Base-by-base conservation (phyloP, 257 asterid species). In the Buddleja alternifolia region DNA sequence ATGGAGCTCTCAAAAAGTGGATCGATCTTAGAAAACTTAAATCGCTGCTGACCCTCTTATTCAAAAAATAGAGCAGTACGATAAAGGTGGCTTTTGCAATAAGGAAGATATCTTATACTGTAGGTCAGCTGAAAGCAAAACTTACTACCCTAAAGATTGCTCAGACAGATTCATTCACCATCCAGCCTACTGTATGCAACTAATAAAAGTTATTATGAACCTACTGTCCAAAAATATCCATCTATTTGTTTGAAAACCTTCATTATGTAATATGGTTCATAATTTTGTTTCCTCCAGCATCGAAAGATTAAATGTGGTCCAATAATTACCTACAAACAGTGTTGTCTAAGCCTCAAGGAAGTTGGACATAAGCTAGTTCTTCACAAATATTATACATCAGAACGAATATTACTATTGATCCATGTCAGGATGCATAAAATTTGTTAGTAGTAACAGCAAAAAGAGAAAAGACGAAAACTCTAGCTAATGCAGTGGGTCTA, bases 141-240 rank as follows among this genome's bases (percentile, higher is more conserved):
- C 45, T 21, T 54, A 14, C 10, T 23, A 53, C 16, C 2, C 3
- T 36, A 20, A 39, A 44, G 66, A 63, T 42, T 10, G 9, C 61
- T 48, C 40, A 69, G 55, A 66, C 50, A 40, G 34, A 51, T 36
- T 42, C 70, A 55, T 23, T 54, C 67, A 40, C 41, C 32, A 10
- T 46, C 59, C 16, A 50, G 58, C 32, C 36, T 32, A 52, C 10
- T 34, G 54, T 42, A 23, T n/a, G 47, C 20, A 10, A 65, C 51
- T 36, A 8, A 40, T 2, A 23, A 60, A 61, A 54, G 57, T 42
- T 32, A 65, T 25, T 24, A 46, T 11, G 29, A 7, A 59, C 39
- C 54, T 52, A 29, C 34, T 5, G 5, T 29, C 34, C 10, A 63
- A 20, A 36, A 64, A 50, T 48, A 37, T 34, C 50, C 32, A 12